Percentiles rank a stretch among this genome's conserved stretches.
Evolutionary conservation across 2,329 filamentous ascomycete species (phyloP).

Genomic region (Colletotrichum magnum): DNA sequence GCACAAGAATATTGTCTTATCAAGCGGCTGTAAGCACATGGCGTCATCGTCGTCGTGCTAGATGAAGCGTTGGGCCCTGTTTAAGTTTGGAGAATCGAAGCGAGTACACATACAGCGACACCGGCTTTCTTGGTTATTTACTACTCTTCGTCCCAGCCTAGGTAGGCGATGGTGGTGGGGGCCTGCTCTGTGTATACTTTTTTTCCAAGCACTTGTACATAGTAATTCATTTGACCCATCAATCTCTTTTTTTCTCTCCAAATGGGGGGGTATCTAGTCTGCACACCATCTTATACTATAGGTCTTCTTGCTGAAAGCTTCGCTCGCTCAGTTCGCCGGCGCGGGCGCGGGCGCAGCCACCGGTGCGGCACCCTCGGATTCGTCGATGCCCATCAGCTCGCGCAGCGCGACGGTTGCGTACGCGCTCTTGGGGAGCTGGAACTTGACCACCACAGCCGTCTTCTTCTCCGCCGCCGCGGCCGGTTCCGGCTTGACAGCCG

Average conservation of each 20-base stretch:
- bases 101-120: too few species aligned
- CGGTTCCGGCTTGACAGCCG: conserved; percentile 32
- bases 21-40: too few species aligned
- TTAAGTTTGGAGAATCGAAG: too few species aligned
- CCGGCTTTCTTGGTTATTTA: background rate
- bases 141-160: background rate
- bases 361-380: conserved; percentile 32
- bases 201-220: conserved; percentile 24
- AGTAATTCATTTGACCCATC: conserved; percentile 2
- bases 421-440: conserved; percentile 83
- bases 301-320: too few species aligned
- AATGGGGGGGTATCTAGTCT: conserved; percentile 39
- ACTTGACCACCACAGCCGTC: conserved; percentile 78
- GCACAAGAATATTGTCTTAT: too few species aligned
- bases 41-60: too few species aligned
- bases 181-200: background rate
- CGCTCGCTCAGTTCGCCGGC: too few species aligned
- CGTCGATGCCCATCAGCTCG: conserved; percentile 75
- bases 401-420: conserved; percentile 89
- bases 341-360: background rate
- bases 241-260: conserved; percentile 5
- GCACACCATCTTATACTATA: conserved; percentile 7
- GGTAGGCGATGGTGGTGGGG: background rate
- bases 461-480: conserved; percentile 53
- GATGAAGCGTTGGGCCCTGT: too few species aligned